These are phyloP conservation scores for Mercurialis annua DNA, from an alignment of 345 rosid species.

Conservation along the genomic window DNA sequence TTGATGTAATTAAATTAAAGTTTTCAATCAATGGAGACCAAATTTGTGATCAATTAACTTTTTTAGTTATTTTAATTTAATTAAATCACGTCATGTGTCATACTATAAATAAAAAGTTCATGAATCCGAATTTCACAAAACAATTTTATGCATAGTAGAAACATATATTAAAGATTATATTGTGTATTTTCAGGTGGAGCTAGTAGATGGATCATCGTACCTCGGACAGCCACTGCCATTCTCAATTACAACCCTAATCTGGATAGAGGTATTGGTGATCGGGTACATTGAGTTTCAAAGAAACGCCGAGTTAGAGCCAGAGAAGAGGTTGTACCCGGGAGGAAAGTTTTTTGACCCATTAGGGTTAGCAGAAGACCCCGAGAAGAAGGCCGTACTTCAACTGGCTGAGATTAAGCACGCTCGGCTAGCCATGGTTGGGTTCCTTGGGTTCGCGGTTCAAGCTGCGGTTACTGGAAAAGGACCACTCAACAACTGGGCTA, in stretches of 20 bases:
- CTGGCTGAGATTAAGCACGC: conserved; percentile 99
- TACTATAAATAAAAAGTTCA: too few relatives aligned
- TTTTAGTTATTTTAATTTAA: too few relatives aligned
- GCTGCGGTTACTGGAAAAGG: conserved; percentile 89
- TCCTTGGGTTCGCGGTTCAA: conserved; percentile 89
- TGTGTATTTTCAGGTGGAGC: conserved; percentile 69
- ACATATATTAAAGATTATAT: too few relatives aligned
- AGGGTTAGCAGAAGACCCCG: conserved; percentile 85
- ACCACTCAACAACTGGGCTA: conserved; percentile 98
- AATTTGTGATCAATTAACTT: too few relatives aligned
- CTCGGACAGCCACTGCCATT: conserved; percentile 88
- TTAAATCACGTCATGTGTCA: too few relatives aligned
- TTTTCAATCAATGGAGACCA: too few relatives aligned
- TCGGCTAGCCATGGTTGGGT: conserved; percentile 90
- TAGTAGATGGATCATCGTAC: conserved; percentile 87
- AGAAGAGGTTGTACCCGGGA: conserved; percentile 87
- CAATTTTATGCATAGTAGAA: too few relatives aligned
- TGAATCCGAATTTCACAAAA: too few relatives aligned
- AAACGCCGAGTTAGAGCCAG: conserved; percentile 85
- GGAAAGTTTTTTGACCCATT: conserved; percentile 86
- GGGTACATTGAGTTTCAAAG: conserved; percentile 95
- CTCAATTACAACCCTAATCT: conserved; percentile 77
- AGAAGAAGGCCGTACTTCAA: conserved; percentile 78
- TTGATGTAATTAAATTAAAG: too few relatives aligned
- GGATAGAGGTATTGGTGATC: conserved; percentile 77